Conservation (phyloP, 768 basidiomycete species). For the Lactarius hatsudake region DNA sequence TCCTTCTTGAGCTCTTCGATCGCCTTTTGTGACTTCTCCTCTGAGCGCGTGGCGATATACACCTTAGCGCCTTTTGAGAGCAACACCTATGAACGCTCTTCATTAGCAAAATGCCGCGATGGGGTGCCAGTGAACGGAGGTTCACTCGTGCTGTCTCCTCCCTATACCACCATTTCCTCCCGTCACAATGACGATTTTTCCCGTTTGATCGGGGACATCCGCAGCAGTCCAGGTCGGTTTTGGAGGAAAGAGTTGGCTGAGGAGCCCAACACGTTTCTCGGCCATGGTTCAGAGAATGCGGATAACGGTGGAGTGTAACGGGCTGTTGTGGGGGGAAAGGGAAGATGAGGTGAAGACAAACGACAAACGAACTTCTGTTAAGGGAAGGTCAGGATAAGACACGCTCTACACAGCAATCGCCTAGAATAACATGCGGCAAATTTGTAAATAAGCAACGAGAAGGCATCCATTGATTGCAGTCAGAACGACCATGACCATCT, state of each 20-base stretch:
- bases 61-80: conserved; percentile 24
- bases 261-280: not conserved
- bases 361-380: not conserved
- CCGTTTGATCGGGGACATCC: conserved; percentile 21
- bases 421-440: not conserved
- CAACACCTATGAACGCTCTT: conserved; percentile 8
- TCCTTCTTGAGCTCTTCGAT: conserved; percentile 14
- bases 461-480: not conserved
- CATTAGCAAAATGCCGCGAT: not conserved
- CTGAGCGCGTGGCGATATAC: conserved; percentile 19
- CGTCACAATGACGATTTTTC: conserved; percentile 19
- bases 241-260: conserved; percentile 15
- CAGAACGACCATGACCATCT: not conserved
- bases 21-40: conserved; percentile 1
- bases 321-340: not conserved
- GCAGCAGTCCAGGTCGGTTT: conserved; percentile 18
- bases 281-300: not conserved
- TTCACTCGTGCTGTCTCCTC: conserved; percentile 23
- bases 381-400: not conserved
- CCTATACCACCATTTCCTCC: conserved; percentile 21
- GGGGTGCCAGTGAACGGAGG: too few relatives aligned
- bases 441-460: not conserved
- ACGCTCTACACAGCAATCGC: not conserved
- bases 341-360: not conserved
- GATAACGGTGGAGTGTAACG: not conserved